A percentile compares a stretch with the other conserved stretches of the same genome.
Conservation (phyloP, 2,329 filamentous ascomycete genomes). For the Fusarium marasasianum region DNA sequence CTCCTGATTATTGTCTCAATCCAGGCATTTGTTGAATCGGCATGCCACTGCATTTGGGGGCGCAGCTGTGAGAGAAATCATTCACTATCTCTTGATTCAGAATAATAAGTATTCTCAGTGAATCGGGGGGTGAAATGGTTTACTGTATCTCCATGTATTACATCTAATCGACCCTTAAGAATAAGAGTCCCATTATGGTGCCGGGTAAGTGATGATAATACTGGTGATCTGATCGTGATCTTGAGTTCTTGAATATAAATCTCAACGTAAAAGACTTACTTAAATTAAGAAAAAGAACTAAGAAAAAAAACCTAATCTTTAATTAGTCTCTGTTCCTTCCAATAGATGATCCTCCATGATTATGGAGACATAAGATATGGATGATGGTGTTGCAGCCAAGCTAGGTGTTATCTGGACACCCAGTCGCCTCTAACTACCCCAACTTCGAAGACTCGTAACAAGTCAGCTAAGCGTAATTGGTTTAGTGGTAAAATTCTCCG, state of each 20-base stretch:
- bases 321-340: rapidly evolving
- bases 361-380: rapidly evolving
- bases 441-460: rapidly evolving
- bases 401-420: rapidly evolving
- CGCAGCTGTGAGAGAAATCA: rapidly evolving
- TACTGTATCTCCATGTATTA: too few species aligned
- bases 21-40: rapidly evolving
- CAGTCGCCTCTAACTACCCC: rapidly evolving
- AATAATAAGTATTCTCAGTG: rapidly evolving
- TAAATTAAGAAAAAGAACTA: too few species aligned
- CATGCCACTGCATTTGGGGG: rapidly evolving
- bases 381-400: rapidly evolving
- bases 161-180: too few species aligned
- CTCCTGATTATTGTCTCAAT: rapidly evolving
- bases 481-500: constrained; percentile 2
- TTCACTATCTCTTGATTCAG: rapidly evolving
- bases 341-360: not conserved
- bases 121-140: rapidly evolving
- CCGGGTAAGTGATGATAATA: not conserved
- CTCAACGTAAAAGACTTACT: rapidly evolving
- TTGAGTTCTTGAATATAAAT: not conserved
- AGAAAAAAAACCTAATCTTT: rapidly evolving
- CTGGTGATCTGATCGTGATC: rapidly evolving
- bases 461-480: not conserved
- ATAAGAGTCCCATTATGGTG: not conserved